Evolutionary conservation across 2,329 filamentous ascomycete species (phyloP).

Genomic region (Fusarium abutilonis): DNA sequence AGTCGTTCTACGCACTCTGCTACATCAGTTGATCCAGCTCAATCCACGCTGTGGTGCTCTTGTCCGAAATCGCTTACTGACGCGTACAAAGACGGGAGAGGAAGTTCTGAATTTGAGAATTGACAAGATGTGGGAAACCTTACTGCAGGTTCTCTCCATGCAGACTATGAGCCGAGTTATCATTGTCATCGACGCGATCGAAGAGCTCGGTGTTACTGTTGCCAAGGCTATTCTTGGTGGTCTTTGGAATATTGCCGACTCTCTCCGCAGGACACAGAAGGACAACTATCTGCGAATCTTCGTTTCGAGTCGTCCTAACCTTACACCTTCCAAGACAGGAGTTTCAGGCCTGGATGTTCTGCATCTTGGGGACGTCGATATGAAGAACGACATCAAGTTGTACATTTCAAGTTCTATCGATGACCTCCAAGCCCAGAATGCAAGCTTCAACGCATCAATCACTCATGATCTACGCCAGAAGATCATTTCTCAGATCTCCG

Average conservation of each 20-base stretch:
- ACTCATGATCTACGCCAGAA: neutral
- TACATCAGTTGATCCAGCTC: slow-evolving; percentile 5
- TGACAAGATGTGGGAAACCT: neutral
- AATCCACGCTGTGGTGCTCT: neutral
- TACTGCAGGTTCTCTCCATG: neutral
- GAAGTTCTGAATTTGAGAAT: neutral
- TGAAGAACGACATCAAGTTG: neutral
- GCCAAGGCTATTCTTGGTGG: neutral
- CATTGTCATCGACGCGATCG: neutral
- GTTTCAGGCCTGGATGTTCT: neutral
- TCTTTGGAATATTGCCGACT: neutral
- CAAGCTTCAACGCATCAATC: neutral
- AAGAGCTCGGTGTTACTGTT: neutral
- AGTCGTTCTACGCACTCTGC: neutral
- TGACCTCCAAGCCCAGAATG: neutral
- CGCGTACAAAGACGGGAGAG: neutral
- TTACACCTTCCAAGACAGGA: neutral
- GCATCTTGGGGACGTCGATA: neutral
- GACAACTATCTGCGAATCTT: neutral
- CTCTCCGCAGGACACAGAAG: neutral
- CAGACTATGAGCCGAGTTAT: neutral
- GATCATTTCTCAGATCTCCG: neutral
- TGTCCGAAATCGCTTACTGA: neutral
- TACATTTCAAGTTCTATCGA: neutral
- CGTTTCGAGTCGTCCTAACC: neutral